Evolutionary conservation across 805 yeast species (phyloP).

Genomic region (Candida railenensis): DNA sequence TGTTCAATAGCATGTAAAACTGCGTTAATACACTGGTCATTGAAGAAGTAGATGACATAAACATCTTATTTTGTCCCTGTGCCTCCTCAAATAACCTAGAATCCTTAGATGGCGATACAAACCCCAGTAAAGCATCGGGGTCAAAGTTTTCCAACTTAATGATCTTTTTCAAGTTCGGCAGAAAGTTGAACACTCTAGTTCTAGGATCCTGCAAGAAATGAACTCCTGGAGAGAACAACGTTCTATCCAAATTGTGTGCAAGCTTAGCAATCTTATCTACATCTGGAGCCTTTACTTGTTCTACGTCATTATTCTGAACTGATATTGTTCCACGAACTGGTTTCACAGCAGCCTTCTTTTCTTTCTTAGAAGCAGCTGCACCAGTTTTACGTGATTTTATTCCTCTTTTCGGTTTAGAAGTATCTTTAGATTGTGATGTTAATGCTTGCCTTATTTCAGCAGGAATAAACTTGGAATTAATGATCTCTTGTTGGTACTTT

Average conservation of each 20-base stretch:
- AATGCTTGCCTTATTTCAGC: background rate
- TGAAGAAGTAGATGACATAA: constrained; percentile 82
- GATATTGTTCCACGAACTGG: constrained; percentile 1
- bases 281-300: constrained; percentile 12
- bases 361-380: background rate
- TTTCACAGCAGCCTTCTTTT: background rate
- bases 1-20: constrained; percentile 67
- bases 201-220: constrained; percentile 79
- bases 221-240: constrained; percentile 77
- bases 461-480: background rate
- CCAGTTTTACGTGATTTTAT: background rate
- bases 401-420: background rate
- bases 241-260: constrained; percentile 66
- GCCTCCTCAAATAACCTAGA: constrained; percentile 49
- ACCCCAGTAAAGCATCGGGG: constrained; percentile 53
- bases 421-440: background rate
- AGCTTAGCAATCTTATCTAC: constrained; percentile 49
- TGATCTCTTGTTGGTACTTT: background rate
- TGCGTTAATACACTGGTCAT: constrained; percentile 77
- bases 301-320: background rate
- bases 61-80: constrained; percentile 32
- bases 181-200: constrained; percentile 68
- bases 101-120: constrained; percentile 71
- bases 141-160: constrained; percentile 67
- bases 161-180: constrained; percentile 56